Base-by-base conservation (phyloP, 2,329 filamentous ascomycete species). In the Immersiporthe knoxdaviesiana region DNA sequence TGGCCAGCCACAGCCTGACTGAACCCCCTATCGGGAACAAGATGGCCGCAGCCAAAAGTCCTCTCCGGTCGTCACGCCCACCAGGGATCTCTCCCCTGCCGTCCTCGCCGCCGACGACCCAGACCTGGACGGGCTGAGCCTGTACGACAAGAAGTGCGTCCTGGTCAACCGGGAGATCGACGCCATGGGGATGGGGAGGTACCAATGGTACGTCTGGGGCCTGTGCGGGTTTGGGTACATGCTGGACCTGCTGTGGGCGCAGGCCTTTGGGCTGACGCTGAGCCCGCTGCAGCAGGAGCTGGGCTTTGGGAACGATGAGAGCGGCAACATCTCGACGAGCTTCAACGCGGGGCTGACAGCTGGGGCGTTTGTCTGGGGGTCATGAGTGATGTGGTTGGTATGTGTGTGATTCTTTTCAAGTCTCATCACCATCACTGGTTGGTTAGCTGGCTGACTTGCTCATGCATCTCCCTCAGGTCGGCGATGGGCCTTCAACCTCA, bases 291-390 rank as follows among this genome's bases (percentile, higher is more conserved):
- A 87, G 72, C 85, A 88, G 74, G 87, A 89, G 75, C 74, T 88
- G 30, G 85, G 85, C 0, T 87, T 89, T 68, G 83, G 69, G 0
- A 68, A 78, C 35, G 68, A 67, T 16, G 68, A 76, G 66, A 76
- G 76, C 1, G 80, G 80, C 0, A 86, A 86, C 62, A 84, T 88
- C n/a, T 85, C 81, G 11, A 83, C 83, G 0, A 82, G 84, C 4
- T 87, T 88, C 74, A 85, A 82, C 10, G 80, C 84, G 4, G 86
- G 86, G 0, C 76, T 88, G 30, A 86, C 85, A 2, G 83, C 82
- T 11, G 86, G 86, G 0, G 86, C 86, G 0, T 84, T 87, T 62
- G 78, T 84, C 8, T 88, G 85, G 84, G 86, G 86, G 78, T 86
- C 12, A 72, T 88, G 69, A 84, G 86, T 7, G 86, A 88, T 71